Evolutionary conservation across 2,329 filamentous ascomycete species (phyloP).

Genomic region (Phaeosphaeriaceae sp.): DNA sequence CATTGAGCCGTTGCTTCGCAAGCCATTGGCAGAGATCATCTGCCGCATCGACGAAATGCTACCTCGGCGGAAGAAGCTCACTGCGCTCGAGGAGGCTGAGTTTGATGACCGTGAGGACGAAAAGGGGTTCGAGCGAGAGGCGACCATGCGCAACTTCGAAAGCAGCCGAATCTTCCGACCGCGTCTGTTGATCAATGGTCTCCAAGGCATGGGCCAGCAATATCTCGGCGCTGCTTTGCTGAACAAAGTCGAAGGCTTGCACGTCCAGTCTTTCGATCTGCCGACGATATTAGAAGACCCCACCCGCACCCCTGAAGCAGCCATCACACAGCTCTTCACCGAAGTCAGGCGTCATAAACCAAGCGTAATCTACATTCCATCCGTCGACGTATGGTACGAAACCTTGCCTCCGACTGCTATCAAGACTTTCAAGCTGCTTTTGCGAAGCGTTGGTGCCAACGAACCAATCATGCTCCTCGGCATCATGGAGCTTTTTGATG

Average conservation of each 20-base stretch:
- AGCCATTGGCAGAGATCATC: slow-evolving; percentile 75
- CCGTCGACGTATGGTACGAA: slow-evolving; percentile 86
- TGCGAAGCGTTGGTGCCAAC: slow-evolving; percentile 84
- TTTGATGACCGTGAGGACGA: slow-evolving; percentile 87
- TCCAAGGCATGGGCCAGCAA: slow-evolving; percentile 88
- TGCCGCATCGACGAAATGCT: slow-evolving; percentile 76
- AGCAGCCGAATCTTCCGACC: slow-evolving; percentile 87
- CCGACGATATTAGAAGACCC: slow-evolving; percentile 85
- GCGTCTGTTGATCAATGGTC: slow-evolving; percentile 82
- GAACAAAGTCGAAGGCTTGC: slow-evolving; percentile 90
- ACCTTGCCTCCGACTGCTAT: slow-evolving; percentile 72
- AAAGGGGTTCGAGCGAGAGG: slow-evolving; percentile 84
- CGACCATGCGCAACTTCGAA: slow-evolving; percentile 76
- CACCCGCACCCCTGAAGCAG: slow-evolving; percentile 82
- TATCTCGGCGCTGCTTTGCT: slow-evolving; percentile 87
- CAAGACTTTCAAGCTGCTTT: slow-evolving; percentile 81
- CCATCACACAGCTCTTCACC: slow-evolving; percentile 87
- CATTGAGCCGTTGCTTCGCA: slow-evolving; percentile 81
- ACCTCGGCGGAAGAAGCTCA: slow-evolving; percentile 84
- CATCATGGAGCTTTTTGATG: slow-evolving; percentile 76
- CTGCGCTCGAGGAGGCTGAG: slow-evolving; percentile 92
- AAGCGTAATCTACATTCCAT: slow-evolving; percentile 92
- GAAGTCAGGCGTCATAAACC: slow-evolving; percentile 95
- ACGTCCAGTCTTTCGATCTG: slow-evolving; percentile 94
- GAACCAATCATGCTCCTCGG: slow-evolving; percentile 89